phyloP scores from a whole-genome alignment of 805 yeast species.

The Spencermartinsiella europaea region DNA sequence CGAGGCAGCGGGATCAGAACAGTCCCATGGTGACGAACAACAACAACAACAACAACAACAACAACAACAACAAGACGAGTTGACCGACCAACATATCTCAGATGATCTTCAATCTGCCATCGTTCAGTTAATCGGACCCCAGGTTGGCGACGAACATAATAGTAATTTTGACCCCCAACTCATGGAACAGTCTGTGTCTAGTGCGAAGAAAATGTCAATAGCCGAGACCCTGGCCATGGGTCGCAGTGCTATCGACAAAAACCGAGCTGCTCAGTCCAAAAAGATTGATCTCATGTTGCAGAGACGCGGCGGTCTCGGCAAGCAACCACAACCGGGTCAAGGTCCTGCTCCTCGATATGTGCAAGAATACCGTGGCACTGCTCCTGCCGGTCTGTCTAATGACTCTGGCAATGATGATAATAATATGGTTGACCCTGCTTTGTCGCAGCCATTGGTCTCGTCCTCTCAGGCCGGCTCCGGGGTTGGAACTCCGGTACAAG shows the following conservation, averaged over 20 bases:
- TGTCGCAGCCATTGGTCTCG: background rate
- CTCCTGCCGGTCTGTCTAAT: background rate
- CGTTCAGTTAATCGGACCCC: background rate
- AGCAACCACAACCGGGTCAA: background rate
- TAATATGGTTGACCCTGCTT: background rate
- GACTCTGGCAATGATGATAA: background rate
- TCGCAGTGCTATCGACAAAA: conserved; percentile 15
- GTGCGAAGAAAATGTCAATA: conserved; percentile 37
- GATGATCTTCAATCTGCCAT: background rate
- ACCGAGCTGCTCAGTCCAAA: conserved; percentile 8
- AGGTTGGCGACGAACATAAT: background rate
- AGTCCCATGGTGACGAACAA: background rate
- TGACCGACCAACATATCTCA: background rate
- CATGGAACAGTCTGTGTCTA: background rate
- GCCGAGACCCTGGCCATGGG: conserved; percentile 56
- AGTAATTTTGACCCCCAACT: background rate
- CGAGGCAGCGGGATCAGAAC: background rate
- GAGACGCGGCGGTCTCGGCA: conserved; percentile 8
- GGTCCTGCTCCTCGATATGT: background rate
- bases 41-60: no score
- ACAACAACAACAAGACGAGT: no score
- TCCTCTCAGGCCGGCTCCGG: background rate
- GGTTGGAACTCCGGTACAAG: background rate
- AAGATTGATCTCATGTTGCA: conserved; percentile 23
- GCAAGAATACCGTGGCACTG: conserved; percentile 3